Evolutionary conservation across 129 eudicot genomes (phyloP), one percentile per base, ranked within the genome.

Genomic region (Helianthus tuberosus): DNA sequence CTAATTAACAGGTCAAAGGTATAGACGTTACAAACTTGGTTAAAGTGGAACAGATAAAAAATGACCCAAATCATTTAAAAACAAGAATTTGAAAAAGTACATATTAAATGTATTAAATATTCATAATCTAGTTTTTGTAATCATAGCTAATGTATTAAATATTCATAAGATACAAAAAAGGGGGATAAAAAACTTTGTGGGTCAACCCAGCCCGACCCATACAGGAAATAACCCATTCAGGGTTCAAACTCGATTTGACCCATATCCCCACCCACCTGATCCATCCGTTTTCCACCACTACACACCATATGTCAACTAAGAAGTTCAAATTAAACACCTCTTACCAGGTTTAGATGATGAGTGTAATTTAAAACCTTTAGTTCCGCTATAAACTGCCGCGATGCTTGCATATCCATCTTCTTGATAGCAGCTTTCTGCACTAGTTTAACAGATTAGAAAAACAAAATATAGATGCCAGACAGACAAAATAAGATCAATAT

Each of bases 371-470:
- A 81, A 68, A 93, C 98, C 69, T 88, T 86, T 74, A 93, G 58
- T 77, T 93, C 98, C 27, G 98, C 93, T 72, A 90, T 85, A 80
- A 93, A 93, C 60, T 88, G 93, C 81, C 77, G 88, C 14, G 96
- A 77, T 35, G 98, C 98, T 83, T 93, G 93, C 97, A 93, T 93
- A 78, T 83, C 97, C 98, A 93, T 90, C 88, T 93, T 90, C 87
- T 90, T 90, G 43, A 93, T 85, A 32, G 98, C 98, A 59, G 98
- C 98, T 90, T 84, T 93, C 97, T 90, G 88, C 82, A 80, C 6
- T 69, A 72, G 58, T 41, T 49, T 17, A 9, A 20, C 35, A 53
- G 71, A 36, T 70, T 59, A 59, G 27, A 68, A 60, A 44, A 35
- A n/a, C n/a, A 12, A 47, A 8, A 15, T 16, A 61, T 25, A 11